Base-by-base conservation (phyloP, 495 filamentous ascomycete species). In the Cryomyces minteri region DNA sequence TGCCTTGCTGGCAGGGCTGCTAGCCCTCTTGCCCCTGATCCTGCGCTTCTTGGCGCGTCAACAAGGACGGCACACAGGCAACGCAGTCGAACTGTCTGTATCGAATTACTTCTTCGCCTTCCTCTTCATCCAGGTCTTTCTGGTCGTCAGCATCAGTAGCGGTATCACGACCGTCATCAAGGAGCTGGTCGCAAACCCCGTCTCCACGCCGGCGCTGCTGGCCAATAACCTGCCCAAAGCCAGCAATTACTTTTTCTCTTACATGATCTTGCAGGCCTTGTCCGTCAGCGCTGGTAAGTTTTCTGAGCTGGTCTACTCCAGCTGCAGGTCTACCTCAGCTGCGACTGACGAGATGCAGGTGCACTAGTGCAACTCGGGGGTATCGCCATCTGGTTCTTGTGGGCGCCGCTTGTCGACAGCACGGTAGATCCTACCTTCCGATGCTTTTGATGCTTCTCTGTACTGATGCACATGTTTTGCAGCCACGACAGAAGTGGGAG, bases 181-280 rank as follows among this genome's bases (percentile, higher is more conserved):
- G 37, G 60, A 72, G 6, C 61, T 87, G 6, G 58, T 74, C n/a
- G 64, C 73, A 9, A 63, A 85, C 47, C 63, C 61, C 3, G 60
- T 65, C 11, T 67, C 68, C 51, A 67, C 73, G 59, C 76, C 86
- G 0, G 57, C 75, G 28, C 66, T 84, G n/a, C 61, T 98, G 44
- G 90, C 88, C 2, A 57, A 67, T 30, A 88, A 88, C 51, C 69
- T 98, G 34, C 90, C 90, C 36, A 80, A 78, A 61, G 84, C 88
- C 2, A 80, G 84, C 49, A 93, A 95, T 57, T 96, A 94, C 62
- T 98, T 96, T 67, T 96, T 95, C 67, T 86, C 84, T 4, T 98
- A 98, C 67, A 86, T 98, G 77, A 77, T 96, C 58, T 75, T 98
- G 14, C 92, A 95, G 57, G 84, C 87, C 11, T 70, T 98, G 54